Base-by-base conservation (phyloP, 2,329 filamentous ascomycete species). In the Fusarium newnesense region DNA sequence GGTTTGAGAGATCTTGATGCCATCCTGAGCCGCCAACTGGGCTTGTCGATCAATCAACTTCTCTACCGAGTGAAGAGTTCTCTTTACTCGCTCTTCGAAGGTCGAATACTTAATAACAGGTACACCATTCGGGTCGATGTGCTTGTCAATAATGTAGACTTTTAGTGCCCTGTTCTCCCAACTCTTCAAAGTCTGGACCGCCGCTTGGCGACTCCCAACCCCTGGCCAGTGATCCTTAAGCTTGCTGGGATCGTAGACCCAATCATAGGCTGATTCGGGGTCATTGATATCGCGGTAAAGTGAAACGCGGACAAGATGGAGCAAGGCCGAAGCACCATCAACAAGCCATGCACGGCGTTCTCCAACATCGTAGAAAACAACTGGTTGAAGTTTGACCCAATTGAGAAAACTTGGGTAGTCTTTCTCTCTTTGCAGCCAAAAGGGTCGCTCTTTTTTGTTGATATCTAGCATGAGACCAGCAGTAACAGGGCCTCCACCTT, bases 371-470 rank as follows among this genome's bases (percentile, higher is more conserved):
- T 72, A 62, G 19, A 73, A 72, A 0, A 63, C 37, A 1, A 73
- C 26, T 0, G 69, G 58, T 18, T 65, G 65, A 1, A 50, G 13
- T 13, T 50, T 47, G 10, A 72, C 13, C 70, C 70, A 73, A 7
- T 66, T 72, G 3, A 73, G 54, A 2, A 73, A 40, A 37, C 59
- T 61, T 1, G 66, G 58, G 10, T 73, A 73, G 24, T 70, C 70
- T 0, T 39, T 70, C 7, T 54, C 69, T 11, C 69, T 7, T n/a
- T 70, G 53, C 5, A 73, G 58, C 69, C 70, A 67, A 6, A 72
- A 54, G 0, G 70, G 69, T 2, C 70, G 30, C 11, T 36, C 59
- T 16, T 70, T 66, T 24, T 57, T 61, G n/a, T 72, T 72, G 2
- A 73, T 18, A 2, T 58, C 39, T 6, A 67, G 12, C 19, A 52